Evolutionary conservation across 73 alveolate genomes (phyloP), one percentile per base, ranked within the genome.

Genomic region (Durusdinium trenchii): DNA sequence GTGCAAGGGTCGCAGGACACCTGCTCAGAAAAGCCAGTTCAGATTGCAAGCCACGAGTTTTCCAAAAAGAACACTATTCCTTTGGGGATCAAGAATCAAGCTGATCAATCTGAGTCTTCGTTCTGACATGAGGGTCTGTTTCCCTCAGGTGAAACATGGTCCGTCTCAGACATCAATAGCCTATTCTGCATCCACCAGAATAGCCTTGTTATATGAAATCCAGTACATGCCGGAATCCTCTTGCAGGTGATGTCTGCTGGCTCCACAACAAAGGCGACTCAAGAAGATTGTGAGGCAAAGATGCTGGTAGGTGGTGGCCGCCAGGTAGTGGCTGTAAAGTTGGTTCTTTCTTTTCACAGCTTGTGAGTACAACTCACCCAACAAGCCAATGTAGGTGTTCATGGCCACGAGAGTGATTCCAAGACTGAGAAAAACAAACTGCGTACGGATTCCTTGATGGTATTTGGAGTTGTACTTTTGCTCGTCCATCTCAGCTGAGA

Each of bases 1-100:
- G 46, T 82, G 69, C 92, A 82, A 35, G 48, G 35, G 48, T 82
- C 92, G 35, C 92, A 82, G 67, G 71, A 47, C 71, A 82, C 92
- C 92, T 82, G 48, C 69, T 32, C 47, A 32, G 60, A 10, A 12
- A 57, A 57, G 12, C n/a, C n/a, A 16, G 69, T 57, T 57, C 69
- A 57, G 69, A 57, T 23, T 23, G 32, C 23, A 12, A 57, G 32
- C 23, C 69, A 23, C 32, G 69, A 57, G 69, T 12, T 12, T 12
- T 12, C 23, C 23, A 12, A 57, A 57, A 57, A 23, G 32, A 16
- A 16, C 12, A 12, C 69, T 57, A 16, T 57, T 57, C 23, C 23
- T 57, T 57, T 57, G 73, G n/a, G 1, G 73, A 60, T n/a, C n/a
- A n/a, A n/a, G n/a, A n/a, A n/a, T n/a, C n/a, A n/a, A n/a, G n/a